A percentile compares a stretch with the other conserved stretches of the same genome.
Evolutionary conservation across 768 basidiomycete species (phyloP).

Genomic region (Collybiopsis confluens): DNA sequence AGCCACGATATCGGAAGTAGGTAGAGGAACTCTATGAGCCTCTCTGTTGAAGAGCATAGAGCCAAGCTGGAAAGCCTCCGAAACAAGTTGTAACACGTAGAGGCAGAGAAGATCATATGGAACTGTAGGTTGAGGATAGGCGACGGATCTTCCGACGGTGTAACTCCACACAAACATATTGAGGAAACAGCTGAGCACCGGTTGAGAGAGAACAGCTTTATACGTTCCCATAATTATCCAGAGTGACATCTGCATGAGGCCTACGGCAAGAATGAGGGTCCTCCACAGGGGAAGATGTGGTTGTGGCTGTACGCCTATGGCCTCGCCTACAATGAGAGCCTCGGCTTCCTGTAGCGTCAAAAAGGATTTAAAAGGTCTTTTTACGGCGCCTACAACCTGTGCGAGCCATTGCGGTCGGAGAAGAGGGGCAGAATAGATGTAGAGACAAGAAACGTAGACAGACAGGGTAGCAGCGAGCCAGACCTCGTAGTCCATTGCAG

Average conservation of each 20-base stretch:
- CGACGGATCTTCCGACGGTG: constrained; percentile 50
- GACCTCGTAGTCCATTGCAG: too few relatives aligned
- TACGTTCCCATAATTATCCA: constrained; percentile 66
- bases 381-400: constrained; percentile 18
- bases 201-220: constrained; percentile 28
- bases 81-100: constrained; percentile 44
- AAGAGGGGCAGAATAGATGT: constrained; percentile 23
- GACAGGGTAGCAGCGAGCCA: constrained; percentile 51
- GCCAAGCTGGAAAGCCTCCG: constrained; percentile 46
- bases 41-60: constrained; percentile 49
- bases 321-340: constrained; percentile 30
- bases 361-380: constrained; percentile 15
- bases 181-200: constrained; percentile 38
- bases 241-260: constrained; percentile 49
- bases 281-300: constrained; percentile 51
- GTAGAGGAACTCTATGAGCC: constrained; percentile 39
- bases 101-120: constrained; percentile 62
- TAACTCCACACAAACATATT: constrained; percentile 64
- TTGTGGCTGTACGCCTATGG: constrained; percentile 18
- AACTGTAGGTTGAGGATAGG: constrained; percentile 49
- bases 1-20: constrained; percentile 23
- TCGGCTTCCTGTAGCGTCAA: constrained; percentile 41
- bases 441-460: constrained; percentile 42
- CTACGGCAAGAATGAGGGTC: constrained; percentile 51
- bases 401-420: constrained; percentile 18